phyloP scores from a whole-genome alignment of 2,329 filamentous ascomycete genomes.

The Xylariaceae sp. region DNA sequence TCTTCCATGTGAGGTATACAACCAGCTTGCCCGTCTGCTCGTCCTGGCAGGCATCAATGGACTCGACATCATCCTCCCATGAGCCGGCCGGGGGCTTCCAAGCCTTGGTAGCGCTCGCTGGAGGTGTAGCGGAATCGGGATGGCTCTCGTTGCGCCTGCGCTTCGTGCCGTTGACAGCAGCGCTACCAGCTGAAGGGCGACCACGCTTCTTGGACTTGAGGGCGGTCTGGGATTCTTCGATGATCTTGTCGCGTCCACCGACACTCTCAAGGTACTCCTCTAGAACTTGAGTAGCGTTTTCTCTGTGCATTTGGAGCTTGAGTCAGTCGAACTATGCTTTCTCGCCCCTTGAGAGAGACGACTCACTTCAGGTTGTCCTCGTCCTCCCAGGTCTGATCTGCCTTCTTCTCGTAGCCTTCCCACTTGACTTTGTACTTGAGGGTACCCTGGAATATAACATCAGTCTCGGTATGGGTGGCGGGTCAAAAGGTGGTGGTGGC shows the following conservation, averaged over 20 bases:
- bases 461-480: background rate
- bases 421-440: conserved; percentile 72
- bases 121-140: conserved; percentile 46
- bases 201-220: conserved; percentile 56
- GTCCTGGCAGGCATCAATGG: conserved; percentile 70
- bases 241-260: conserved; percentile 59
- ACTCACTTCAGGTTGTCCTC: conserved; percentile 63
- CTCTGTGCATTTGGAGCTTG: conserved; percentile 34
- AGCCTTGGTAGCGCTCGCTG: conserved; percentile 34
- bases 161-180: conserved; percentile 41
- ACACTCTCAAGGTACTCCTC: conserved; percentile 59
- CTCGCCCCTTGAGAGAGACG: conserved; percentile 4
- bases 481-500: conserved; percentile 16
- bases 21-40: conserved; percentile 54
- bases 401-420: conserved; percentile 69
- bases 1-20: conserved; percentile 71
- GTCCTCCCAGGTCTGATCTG: conserved; percentile 75
- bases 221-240: conserved; percentile 48
- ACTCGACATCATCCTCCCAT: conserved; percentile 71
- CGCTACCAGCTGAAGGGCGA: conserved; percentile 40
- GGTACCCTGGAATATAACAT: conserved; percentile 36
- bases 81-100: conserved; percentile 69
- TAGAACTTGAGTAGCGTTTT: conserved; percentile 57
- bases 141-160: conserved; percentile 48
- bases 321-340: conserved; percentile 7